phyloP scores from a whole-genome alignment of 2,329 filamentous ascomycete species.

The Colletotrichum nymphaeae region DNA sequence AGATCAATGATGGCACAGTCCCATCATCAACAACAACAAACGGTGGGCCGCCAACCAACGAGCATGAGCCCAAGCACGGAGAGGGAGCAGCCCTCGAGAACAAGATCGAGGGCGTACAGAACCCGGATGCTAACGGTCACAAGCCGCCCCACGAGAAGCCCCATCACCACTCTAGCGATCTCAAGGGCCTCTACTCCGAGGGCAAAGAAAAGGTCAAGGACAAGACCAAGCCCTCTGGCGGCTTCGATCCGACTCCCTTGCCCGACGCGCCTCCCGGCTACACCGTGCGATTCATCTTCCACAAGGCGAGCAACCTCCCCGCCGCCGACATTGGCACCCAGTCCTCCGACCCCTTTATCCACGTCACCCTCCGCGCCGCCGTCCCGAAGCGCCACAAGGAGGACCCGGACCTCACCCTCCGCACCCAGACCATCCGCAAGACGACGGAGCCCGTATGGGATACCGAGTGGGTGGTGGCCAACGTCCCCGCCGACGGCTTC shows the following conservation, averaged over 20 bases:
- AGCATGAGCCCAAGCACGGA: neutral
- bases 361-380: conserved; percentile 78
- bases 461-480: conserved; percentile 87
- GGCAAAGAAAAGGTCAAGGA: conserved; percentile 52
- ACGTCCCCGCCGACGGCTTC: conserved; percentile 85
- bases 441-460: conserved; percentile 85
- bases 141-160: conserved; percentile 30
- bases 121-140: conserved; percentile 33
- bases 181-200: conserved; percentile 49
- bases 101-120: conserved; percentile 29
- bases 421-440: conserved; percentile 80
- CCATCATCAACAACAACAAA: conserved; percentile 25
- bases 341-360: conserved; percentile 86
- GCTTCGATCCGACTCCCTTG: conserved; percentile 83
- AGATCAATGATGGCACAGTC: conserved; percentile 15
- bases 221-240: conserved; percentile 72
- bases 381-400: conserved; percentile 86
- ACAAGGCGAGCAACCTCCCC: conserved; percentile 83
- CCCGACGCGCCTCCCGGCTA: conserved; percentile 81
- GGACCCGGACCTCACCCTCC: conserved; percentile 79
- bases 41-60: conserved; percentile 30
- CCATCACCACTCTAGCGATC: conserved; percentile 38
- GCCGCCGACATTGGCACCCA: conserved; percentile 81
- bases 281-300: conserved; percentile 87
- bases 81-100: conserved; percentile 28